Conservation (phyloP, 2,329 filamentous ascomycete species). For the Aspergillus niger region DNA sequence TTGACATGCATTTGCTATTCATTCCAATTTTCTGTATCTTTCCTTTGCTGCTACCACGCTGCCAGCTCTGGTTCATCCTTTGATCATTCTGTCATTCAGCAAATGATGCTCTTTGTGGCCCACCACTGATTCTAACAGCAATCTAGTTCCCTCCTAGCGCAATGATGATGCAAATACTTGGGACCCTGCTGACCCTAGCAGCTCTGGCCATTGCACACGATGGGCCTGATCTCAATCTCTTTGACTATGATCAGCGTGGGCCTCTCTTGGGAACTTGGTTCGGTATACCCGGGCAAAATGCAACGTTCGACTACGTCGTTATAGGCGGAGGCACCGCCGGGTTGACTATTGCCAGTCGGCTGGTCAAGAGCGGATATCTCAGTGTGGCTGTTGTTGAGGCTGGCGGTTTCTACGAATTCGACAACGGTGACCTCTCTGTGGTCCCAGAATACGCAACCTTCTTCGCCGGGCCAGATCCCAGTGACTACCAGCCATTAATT, state of each 20-base stretch:
- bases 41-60: not conserved
- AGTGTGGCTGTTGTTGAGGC: slow-evolving; percentile 37
- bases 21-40: not conserved
- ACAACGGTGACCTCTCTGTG: slow-evolving; percentile 32
- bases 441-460: slow-evolving; percentile 28
- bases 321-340: slow-evolving; percentile 33
- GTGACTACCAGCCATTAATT: slow-evolving; percentile 24
- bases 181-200: not conserved
- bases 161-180: slow-evolving; percentile 6
- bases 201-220: slow-evolving; percentile 8
- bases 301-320: slow-evolving; percentile 27
- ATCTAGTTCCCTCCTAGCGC: not conserved
- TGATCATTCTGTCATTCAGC: not conserved
- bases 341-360: slow-evolving; percentile 25
- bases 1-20: not conserved
- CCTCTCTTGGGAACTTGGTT: slow-evolving; percentile 25
- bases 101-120: not conserved
- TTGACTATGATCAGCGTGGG: slow-evolving; percentile 20
- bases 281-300: slow-evolving; percentile 20
- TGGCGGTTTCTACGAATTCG: slow-evolving; percentile 37
- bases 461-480: slow-evolving; percentile 26
- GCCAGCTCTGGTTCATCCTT: not conserved
- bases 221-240: slow-evolving; percentile 19
- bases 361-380: slow-evolving; percentile 23
- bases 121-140: too few relatives aligned